Evolutionary conservation across 2,329 filamentous ascomycete genomes (phyloP).

Genomic region (Pseudopyricularia cyperi): DNA sequence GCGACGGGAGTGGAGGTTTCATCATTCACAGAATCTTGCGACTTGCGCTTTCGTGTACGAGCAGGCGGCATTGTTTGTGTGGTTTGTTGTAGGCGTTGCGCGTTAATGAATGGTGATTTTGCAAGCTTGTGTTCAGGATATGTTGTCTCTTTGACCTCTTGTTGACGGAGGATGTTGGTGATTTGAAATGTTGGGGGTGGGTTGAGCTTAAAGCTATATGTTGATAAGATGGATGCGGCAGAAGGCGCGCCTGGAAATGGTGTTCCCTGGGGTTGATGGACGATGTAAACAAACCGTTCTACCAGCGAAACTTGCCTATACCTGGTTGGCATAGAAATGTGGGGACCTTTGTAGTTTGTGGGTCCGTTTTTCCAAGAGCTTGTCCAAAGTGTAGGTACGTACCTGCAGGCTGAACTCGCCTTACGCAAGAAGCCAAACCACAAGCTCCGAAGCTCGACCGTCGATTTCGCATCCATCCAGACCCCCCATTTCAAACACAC

Average conservation of each 20-base stretch:
- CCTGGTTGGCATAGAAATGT: not conserved
- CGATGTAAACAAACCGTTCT: conserved; percentile 13
- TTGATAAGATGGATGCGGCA: too few species aligned
- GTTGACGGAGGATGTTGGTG: too few species aligned
- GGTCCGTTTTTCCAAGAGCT: not conserved
- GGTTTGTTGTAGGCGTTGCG: not conserved
- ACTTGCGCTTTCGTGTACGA: conserved; percentile 32
- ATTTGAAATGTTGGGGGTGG: too few species aligned
- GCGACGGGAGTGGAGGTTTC: conserved; percentile 9
- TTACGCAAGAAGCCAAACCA: conserved; percentile 6
- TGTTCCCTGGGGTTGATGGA: not conserved
- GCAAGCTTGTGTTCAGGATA: too few species aligned
- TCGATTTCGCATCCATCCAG: not conserved
- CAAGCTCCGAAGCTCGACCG: not conserved
- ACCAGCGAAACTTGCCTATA: not conserved
- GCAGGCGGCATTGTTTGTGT: conserved; percentile 28
- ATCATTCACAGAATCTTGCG: conserved; percentile 20
- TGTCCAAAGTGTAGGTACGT: not conserved
- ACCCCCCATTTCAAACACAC: not conserved
- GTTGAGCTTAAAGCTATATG: too few species aligned
- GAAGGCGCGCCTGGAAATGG: not conserved
- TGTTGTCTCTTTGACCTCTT: too few species aligned
- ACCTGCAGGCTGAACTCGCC: conserved; percentile 10
- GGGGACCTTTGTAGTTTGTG: not conserved
- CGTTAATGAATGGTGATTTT: not conserved